Percentiles rank a stretch among this genome's conserved stretches.
Conservation (phyloP, 768 basidiomycete genomes). For the Coprinellus micaceus region DNA sequence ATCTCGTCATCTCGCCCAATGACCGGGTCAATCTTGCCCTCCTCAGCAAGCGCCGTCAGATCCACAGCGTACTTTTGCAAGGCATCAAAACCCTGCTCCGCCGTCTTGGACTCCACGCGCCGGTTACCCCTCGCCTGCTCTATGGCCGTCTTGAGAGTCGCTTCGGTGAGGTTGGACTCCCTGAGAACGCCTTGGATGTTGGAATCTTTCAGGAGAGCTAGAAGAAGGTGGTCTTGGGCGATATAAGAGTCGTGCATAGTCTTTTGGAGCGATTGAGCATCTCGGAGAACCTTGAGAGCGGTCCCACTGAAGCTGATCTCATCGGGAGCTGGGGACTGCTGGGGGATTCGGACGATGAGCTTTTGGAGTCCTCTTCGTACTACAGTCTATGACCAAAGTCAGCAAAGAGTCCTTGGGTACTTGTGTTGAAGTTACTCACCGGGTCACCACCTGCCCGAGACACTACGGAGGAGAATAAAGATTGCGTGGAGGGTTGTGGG, state of each 20-base stretch:
- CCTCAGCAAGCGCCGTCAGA: conserved; percentile 81
- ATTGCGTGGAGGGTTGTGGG: conserved; percentile 29
- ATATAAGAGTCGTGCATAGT: conserved; percentile 88
- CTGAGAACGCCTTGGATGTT: conserved; percentile 68
- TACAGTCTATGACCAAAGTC: conserved; percentile 31
- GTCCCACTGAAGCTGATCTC: conserved; percentile 63
- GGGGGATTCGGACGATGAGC: conserved; percentile 74
- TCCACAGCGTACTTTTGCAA: conserved; percentile 86
- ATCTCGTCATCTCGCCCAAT: conserved; percentile 94
- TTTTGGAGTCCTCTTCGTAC: conserved; percentile 74
- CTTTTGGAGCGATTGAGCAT: conserved; percentile 74
- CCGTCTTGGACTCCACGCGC: conserved; percentile 78
- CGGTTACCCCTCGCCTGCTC: conserved; percentile 80
- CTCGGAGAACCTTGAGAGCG: conserved; percentile 59
- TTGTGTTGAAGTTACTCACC: conserved; percentile 38
- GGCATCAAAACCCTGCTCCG: conserved; percentile 92
- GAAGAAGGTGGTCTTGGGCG: conserved; percentile 87
- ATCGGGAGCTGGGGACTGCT: conserved; percentile 83
- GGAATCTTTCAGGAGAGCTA: conserved; percentile 76
- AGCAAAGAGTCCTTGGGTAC: conserved; percentile 4
- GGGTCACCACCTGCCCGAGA: conserved; percentile 84
- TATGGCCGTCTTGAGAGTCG: conserved; percentile 69
- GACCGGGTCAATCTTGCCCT: conserved; percentile 94
- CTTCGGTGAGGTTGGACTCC: conserved; percentile 69
- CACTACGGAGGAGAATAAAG: conserved; percentile 75